A percentile compares a stretch with the other conserved stretches of the same genome.
These are phyloP conservation scores for Aspergillus quadricinctus DNA, from an alignment of 2,329 filamentous ascomycete genomes.

Conservation along the genomic window DNA sequence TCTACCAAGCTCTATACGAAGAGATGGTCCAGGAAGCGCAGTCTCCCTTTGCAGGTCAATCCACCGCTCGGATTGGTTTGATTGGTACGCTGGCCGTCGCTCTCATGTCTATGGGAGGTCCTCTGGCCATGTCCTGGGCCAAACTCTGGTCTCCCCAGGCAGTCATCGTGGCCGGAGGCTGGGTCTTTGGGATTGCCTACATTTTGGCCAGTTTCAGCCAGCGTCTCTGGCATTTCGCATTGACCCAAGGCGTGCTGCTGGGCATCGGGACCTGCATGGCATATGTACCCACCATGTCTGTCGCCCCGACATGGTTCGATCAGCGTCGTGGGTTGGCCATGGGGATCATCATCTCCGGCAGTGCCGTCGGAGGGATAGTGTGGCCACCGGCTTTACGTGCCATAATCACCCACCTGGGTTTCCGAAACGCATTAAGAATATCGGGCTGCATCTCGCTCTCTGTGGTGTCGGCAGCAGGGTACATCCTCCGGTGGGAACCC, in stretches of 20 bases:
- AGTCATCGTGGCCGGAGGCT: conserved; percentile 26
- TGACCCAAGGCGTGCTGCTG: conserved; percentile 34
- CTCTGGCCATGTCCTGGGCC: conserved; percentile 31
- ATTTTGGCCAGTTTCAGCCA: conserved; percentile 32
- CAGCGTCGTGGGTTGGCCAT: conserved; percentile 33
- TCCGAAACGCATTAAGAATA: conserved; percentile 35
- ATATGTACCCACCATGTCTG: conserved; percentile 35
- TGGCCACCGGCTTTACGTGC: conserved; percentile 30
- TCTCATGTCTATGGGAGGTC: conserved; percentile 34
- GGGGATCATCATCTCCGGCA: conserved; percentile 36
- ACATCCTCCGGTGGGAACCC: conserved; percentile 25
- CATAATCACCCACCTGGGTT: conserved; percentile 29
- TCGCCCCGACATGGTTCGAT: conserved; percentile 37
- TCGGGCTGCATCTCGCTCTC: conserved; percentile 28
- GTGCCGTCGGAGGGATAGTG: conserved; percentile 37
- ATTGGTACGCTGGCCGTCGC: conserved; percentile 36
- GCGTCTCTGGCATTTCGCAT: conserved; percentile 27
- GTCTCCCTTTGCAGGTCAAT: conserved; percentile 35
- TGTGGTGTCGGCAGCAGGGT: conserved; percentile 22
- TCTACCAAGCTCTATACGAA: conserved; percentile 40
- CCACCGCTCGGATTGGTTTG: conserved; percentile 35
- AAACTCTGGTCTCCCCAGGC: conserved; percentile 30
- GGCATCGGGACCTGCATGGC: conserved; percentile 36
- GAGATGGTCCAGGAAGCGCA: conserved; percentile 21
- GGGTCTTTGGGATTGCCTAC: conserved; percentile 6